Conservation (phyloP, 1,284 basidiomycete genomes). For the Blastosporella zonata region DNA sequence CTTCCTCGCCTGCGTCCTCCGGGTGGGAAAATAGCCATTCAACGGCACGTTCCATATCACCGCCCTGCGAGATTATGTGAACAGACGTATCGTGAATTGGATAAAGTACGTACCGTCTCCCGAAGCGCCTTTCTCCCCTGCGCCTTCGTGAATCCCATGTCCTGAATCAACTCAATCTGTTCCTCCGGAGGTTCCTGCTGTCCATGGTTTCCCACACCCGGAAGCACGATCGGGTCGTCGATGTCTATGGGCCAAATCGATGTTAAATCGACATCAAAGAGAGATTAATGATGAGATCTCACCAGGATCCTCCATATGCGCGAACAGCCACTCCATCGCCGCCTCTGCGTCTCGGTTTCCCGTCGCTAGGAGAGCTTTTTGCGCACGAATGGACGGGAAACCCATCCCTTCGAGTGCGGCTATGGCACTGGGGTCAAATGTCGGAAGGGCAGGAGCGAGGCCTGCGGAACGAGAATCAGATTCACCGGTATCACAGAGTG, state of each 20-base stretch:
- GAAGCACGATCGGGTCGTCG: constrained; percentile 69
- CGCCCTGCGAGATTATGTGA: constrained; percentile 43
- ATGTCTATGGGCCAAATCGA: constrained; percentile 58
- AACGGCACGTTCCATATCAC: constrained; percentile 81
- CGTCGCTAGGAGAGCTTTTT: constrained; percentile 88
- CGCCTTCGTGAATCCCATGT: constrained; percentile 89
- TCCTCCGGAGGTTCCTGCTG: constrained; percentile 62
- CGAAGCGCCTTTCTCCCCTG: constrained; percentile 89
- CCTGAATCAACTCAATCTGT: constrained; percentile 71
- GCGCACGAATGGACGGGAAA: constrained; percentile 79
- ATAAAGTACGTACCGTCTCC: constrained; percentile 65
- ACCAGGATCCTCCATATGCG: constrained; percentile 94
- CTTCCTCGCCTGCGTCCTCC: constrained; percentile 77
- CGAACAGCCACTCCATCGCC: constrained; percentile 96
- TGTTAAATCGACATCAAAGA: background rate
- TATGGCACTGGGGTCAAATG: constrained; percentile 75
- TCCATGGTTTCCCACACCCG: constrained; percentile 24
- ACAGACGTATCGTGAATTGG: background rate
- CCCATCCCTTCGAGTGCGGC: constrained; percentile 83
- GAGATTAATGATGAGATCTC: background rate
- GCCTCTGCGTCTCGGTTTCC: constrained; percentile 76
- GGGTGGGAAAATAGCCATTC: constrained; percentile 98
- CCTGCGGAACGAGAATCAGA: background rate
- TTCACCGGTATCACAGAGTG: background rate
- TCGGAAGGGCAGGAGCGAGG: constrained; percentile 41